These are phyloP conservation scores for Echites panduratus DNA, from an alignment of 257 asterid species.

Conservation along the genomic window DNA sequence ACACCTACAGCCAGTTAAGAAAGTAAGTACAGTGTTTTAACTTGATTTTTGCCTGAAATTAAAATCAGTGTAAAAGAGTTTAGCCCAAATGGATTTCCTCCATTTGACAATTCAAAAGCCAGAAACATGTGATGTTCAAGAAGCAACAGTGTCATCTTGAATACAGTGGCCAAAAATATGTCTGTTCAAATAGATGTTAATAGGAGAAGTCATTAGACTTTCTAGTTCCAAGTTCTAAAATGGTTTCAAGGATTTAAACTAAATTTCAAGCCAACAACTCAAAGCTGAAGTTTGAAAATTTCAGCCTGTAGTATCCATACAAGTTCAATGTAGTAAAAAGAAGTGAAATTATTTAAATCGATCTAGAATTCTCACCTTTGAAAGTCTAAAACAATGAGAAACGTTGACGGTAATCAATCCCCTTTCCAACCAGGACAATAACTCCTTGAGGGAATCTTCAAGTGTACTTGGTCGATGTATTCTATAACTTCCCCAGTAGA, in stretches of 20 bases:
- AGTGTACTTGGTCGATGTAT: constrained; percentile 60
- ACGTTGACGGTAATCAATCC: constrained; percentile 67
- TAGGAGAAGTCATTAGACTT: not conserved
- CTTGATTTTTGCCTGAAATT: not conserved
- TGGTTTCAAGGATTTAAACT: not conserved
- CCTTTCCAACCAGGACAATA: constrained; percentile 70
- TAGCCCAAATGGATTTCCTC: not conserved
- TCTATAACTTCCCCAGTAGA: constrained; percentile 90
- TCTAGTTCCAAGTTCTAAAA: not conserved
- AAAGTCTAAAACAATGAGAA: constrained; percentile 58
- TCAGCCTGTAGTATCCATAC: not conserved
- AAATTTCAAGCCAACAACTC: not conserved
- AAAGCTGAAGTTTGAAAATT: not conserved
- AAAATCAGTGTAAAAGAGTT: not conserved
- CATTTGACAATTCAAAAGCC: not conserved
- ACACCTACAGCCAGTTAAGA: not conserved
- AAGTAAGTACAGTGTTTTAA: not conserved
- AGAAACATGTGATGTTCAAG: not conserved
- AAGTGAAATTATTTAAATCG: not conserved
- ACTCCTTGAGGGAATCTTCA: constrained; percentile 74
- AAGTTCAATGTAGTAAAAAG: constrained; percentile 1
- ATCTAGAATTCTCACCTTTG: constrained; percentile 47
- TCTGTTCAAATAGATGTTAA: not conserved
- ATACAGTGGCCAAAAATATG: not conserved
- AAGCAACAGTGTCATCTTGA: not conserved